Evolutionary conservation across 345 rosid genomes (phyloP).

Genomic region (Hevea brasiliensis): DNA sequence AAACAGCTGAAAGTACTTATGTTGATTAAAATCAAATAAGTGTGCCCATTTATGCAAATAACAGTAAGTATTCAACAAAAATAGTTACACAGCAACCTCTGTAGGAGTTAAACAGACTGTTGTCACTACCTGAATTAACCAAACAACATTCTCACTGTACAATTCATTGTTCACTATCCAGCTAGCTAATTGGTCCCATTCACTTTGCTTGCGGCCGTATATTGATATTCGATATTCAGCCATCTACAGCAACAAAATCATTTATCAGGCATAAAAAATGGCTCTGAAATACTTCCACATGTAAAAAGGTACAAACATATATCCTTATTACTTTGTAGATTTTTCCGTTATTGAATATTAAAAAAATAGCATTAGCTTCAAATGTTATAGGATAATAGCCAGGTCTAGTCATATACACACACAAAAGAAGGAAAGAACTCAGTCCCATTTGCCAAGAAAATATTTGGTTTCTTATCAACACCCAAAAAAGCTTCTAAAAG

Average conservation of each 20-base stretch:
- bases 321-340: background rate
- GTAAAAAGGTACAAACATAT: background rate
- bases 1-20: background rate
- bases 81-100: background rate
- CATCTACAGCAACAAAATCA: slow-evolving; percentile 59
- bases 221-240: slow-evolving; percentile 98
- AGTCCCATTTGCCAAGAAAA: background rate
- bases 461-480: background rate
- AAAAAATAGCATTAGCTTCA: background rate
- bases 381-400: background rate
- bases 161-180: slow-evolving; percentile 99
- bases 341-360: background rate
- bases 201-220: slow-evolving; percentile 97
- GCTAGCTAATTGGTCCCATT: slow-evolving; percentile 99
- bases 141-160: slow-evolving; percentile 95
- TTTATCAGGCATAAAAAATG: background rate
- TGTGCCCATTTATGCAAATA: background rate
- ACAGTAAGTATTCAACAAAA: background rate
- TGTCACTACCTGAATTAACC: slow-evolving; percentile 91
- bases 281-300: background rate
- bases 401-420: background rate
- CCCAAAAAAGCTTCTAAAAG: background rate
- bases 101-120: background rate
- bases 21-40: background rate
- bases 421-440: background rate